Evolutionary conservation across 106 monocot genomes (phyloP), one percentile per base, ranked within the genome.

Genomic region (Chionographis japonica): DNA sequence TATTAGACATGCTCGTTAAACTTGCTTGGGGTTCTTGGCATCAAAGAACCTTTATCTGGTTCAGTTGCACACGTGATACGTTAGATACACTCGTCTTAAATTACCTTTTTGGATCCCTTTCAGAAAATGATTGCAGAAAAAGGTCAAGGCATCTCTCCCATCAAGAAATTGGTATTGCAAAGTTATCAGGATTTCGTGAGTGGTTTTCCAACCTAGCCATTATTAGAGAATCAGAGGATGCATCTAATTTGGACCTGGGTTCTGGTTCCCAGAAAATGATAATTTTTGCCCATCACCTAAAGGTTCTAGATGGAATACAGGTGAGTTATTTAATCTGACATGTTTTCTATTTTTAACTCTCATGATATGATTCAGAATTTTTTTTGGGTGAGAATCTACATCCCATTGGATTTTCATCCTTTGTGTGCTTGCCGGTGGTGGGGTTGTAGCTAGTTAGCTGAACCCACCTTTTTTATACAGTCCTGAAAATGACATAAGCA

Each of bases 301-400:
- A 98, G 77, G 92, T 98, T 56, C 78, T 98, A 65, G 97, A 98
- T 85, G 89, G 89, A 54, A 72, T 98, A 74, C 97, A 98, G 95
- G 95, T 97, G 58, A 56, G 59, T 20, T 37, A 57, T 52, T 2
- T 72, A 60, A 38, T 52, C 37, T 65, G 58, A 19, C 9, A 37
- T 38, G 39, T 60, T 37, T 17, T 41, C 36, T 46, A 7, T 72
- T 54, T 9, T 52, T 49, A 16, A 27, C 27, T 27, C 27, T 27
- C 27, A 0, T 27, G 27, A 27, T 27, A 27, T 27, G 27, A 27
- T 27, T 27, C 27, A 27, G 27, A 27, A 0, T 27, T 27, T 27
- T 27, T 27, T 27, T 27, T 27, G 27, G 27, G 27, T 27, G 27
- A 27, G 27, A 27, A 27, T 27, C 0, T 10, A 0, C 46, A 1